Evolutionary conservation across 495 filamentous ascomycete genomes (phyloP), one percentile per base, ranked within the genome.

Genomic region (Pseudotulostoma volvatum): DNA sequence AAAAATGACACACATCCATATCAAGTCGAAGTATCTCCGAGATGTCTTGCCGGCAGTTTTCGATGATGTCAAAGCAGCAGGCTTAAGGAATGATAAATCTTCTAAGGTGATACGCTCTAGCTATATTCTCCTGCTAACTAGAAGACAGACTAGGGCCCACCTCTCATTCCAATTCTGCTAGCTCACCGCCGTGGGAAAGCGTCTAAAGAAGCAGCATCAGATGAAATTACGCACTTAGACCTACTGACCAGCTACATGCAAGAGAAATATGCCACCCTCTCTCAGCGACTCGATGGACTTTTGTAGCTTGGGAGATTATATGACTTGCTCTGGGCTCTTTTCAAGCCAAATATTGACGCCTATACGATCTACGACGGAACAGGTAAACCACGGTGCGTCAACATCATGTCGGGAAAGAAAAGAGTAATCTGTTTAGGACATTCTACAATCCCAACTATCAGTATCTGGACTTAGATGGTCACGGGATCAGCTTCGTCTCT

Each of bases 281-380:
- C 37, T 9, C 37, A 58, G 31, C 48, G 42, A 19, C 43, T 66
- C 3, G 41, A 43, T 8, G 38, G 52, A 28, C 56, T 67, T 14
- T 43, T 66, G 4, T 34, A 47, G 30, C 39, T 51, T 39, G 36
- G 52, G 42, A 67, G 67, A 33, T 64, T 59, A 7, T 67, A 60
- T 40, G 59, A 66, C 19, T 54, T 68, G 20, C 56, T 68, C 16
- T 66, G 56, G 63, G 55, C 59, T 9, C 45, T 67, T 16, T 65
- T 67, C 39, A 56, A 60, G 23, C 55, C 57, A 37, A 62, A 62
- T 37, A 49, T 48, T 1, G 36, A 53, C 25, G 43, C 64, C 3
- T 66, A 60, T 45, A 67, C 62, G 13, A 60, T 44, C 7, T 63
- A 54, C 34, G 39, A 45, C 17, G 57, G 63, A 17, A 58, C 58